These are phyloP conservation scores for Forsythia viridissima DNA, from an alignment of 257 asterid genomes.

Conservation along the genomic window DNA sequence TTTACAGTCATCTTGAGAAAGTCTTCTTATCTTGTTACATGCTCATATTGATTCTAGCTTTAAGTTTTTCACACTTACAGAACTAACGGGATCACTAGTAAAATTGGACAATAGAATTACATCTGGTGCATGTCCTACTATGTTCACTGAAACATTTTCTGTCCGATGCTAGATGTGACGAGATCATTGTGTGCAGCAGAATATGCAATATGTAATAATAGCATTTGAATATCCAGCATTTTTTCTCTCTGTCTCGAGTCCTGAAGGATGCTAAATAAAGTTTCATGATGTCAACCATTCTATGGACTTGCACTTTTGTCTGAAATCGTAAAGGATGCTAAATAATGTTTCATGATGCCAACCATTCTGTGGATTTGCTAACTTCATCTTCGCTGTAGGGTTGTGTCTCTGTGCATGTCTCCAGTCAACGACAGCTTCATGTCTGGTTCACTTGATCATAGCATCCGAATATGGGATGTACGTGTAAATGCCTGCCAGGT, in stretches of 20 bases:
- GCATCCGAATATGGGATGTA: constrained; percentile 92
- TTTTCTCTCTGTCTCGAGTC: too few relatives aligned
- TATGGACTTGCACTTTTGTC: too few relatives aligned
- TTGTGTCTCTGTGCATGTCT: constrained; percentile 95
- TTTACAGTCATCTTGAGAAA: background rate
- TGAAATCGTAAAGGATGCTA: too few relatives aligned
- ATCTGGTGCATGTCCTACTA: background rate
- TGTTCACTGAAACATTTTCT: background rate
- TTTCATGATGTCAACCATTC: background rate
- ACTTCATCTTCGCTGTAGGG: constrained; percentile 50
- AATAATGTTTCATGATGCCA: background rate
- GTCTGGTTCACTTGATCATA: constrained; percentile 98
- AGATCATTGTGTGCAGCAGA: background rate
- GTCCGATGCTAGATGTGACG: background rate
- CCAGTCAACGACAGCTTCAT: constrained; percentile 90
- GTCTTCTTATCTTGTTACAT: background rate
- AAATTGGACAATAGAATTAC: background rate
- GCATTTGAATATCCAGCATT: background rate
- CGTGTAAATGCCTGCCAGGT: constrained; percentile 99
- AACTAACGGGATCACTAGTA: background rate
- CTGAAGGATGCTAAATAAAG: too few relatives aligned
- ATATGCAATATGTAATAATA: background rate
- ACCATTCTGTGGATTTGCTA: constrained; percentile 9
- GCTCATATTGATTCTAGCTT: background rate
- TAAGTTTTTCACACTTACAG: background rate